Evolutionary conservation across 768 basidiomycete genomes (phyloP), one percentile per base, ranked within the genome.

Genomic region (Wakefieldia striispora): DNA sequence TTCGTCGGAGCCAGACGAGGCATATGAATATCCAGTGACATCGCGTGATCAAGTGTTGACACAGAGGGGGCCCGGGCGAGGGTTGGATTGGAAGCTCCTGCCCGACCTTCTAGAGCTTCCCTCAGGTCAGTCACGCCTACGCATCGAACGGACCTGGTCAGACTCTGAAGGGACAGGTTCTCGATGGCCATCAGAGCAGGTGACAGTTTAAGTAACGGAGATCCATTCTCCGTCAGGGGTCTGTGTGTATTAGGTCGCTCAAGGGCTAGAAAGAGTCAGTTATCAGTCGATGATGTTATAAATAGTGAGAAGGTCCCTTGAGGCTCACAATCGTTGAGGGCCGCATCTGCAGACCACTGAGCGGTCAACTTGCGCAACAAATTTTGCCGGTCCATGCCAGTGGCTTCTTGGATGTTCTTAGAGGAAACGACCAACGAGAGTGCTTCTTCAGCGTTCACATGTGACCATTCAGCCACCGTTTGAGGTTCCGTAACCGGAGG

Each of bases 171-270:
- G 6, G 94, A 95, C 29, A 91, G 74, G 65, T 95, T 95, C 59
- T 94, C 89, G 45, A 90, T 88, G 56, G 89, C 85, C 90, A 94
- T 95, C 53, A 95, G 72, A 14, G 86, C 84, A 29, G 90, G 90
- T 6, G 90, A 87, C 29, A 93, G 81, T 63, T 83, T 89, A 45
- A 91, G 77, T 37, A 92, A 76, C 3, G 88, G 86, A 2, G 87
- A 82, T 35, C 86, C 71, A 13, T 82, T 82, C 56, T 91, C 88
- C 47, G 80, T 80, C 20, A 86, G 76, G 19, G 80, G 77, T 19
- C 91, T 83, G 51, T 78, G 81, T 12, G 67, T 68, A 12, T 73
- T 68, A 13, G 76, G 73, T 43, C 72, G 72, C 57, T 86, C 84
- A 27, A 81, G 71, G 10, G 84, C 85, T 85, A 6, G 17, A 13